Evolutionary conservation across 805 yeast genomes (phyloP), one percentile per base, ranked within the genome.

Genomic region (Zygotorulaspora chibaensis): DNA sequence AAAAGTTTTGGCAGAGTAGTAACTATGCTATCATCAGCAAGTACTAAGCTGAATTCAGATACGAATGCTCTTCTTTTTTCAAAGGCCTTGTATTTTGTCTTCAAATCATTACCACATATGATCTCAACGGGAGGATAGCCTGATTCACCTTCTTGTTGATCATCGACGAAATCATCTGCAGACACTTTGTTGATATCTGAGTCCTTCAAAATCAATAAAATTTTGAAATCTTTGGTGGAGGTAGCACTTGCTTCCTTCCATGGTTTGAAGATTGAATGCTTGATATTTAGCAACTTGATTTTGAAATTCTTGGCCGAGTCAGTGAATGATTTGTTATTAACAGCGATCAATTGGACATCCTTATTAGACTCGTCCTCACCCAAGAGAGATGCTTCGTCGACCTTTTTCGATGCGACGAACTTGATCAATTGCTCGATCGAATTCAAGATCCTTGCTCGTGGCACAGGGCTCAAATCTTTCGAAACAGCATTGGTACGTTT

Each of bases 11-110:
- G 99, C 67, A 93, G 74, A 48, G 86, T 72, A 25, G 89, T 80
- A 43, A 88, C 73, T 38, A 91, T 72, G 30, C 83, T 81, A 51
- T 89, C 96, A 68, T 93, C 99, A 43, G 87, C 83, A 35, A 93
- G 62, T 65, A 93, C 87, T 50, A 88, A 54, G 57, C 89, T 95
- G 62, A 78, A 86, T 47, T 79, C 81, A 12, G 73, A 64, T 35
- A 75, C 67, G 49, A 93, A 78, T 51, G 81, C 83, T 64, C 97
- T 81, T 65, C 89, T 82, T 48, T 89, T 83, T 67, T 93, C 97
- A 58, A 71, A 93, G n/a, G 87, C 79, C 69, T 88, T 88, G 74
- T 81, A 91, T 50, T 83, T 84, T 28, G 89, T 86, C 65, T 87
- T 87, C 52, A 93, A 73, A 55, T 88, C 84, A 38, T 79, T 73